Evolutionary conservation across 2,329 filamentous ascomycete genomes (phyloP), one percentile per base, ranked within the genome.

Genomic region (Chaetothyriales sp.): DNA sequence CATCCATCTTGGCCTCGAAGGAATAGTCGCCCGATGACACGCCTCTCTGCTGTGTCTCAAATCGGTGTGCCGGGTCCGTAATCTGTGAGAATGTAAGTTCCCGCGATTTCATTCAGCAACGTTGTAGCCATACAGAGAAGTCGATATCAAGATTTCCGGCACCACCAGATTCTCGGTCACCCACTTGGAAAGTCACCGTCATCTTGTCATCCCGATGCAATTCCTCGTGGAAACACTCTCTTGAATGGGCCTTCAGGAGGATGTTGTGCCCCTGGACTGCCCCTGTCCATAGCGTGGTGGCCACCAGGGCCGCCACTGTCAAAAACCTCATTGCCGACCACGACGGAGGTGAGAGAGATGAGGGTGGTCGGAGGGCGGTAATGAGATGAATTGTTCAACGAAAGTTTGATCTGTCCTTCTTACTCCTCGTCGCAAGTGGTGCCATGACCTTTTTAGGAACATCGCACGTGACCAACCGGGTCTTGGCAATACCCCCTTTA

Each of bases 131-230:
- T 81, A 97, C 92, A 89, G 89, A 97, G 69, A 98, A 98, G 70
- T 98, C 92, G 65, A 98, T 85, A 62, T 97, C 89, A 54, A 98
- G 75, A 66, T 95, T 97, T 33, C 90, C 90, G 53, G 89, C 89
- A 49, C 86, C 86, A 49, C 90, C 90, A 70, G 95, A 95, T 68
- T 98, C 92, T 61, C 90, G 77, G 68, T 98, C 92, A 66, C 92
- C 92, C 54, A 97, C 90, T 74, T 97, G 92, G 77, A 94, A 98
- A 28, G 89, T 94, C 54, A 98, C 89, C 7, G 89, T 95, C 92
- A 98, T 98, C 71, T 85, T 86, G 75, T 98, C 92, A 70, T 95
- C 92, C 68, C 78, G 81, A 75, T 94, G 90, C 54, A 98, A 81
- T 62, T 76, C 71, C 74, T 98, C 92, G 76, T 95, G 86, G 78